Conservation (phyloP, 176 grass and related monocot genomes). For the Pontederia crassipes region DNA sequence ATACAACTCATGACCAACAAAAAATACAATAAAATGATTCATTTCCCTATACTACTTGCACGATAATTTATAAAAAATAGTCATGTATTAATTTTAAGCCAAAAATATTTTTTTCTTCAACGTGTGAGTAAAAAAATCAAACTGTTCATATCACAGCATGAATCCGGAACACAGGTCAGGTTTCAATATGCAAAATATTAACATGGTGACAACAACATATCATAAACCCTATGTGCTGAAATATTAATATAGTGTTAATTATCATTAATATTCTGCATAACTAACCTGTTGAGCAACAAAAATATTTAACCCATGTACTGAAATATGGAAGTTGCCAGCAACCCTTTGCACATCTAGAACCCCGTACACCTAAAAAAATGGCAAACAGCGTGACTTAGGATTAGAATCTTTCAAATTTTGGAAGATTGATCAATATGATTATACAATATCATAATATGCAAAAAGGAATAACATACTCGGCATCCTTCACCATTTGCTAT, state of each 20-base stretch:
- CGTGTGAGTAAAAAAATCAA: too few relatives aligned
- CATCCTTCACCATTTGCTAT: slow-evolving; percentile 91
- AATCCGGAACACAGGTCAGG: too few relatives aligned
- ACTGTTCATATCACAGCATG: too few relatives aligned
- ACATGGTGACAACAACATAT: too few relatives aligned
- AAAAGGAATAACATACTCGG: slow-evolving; percentile 37
- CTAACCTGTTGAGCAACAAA: slow-evolving; percentile 98
- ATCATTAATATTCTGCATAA: slow-evolving; percentile 20
- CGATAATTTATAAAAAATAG: too few relatives aligned
- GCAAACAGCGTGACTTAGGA: background rate
- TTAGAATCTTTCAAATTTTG: background rate
- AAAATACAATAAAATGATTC: background rate
- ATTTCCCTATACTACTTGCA: background rate
- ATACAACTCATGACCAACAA: background rate
- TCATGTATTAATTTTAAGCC: too few relatives aligned
- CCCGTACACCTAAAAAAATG: slow-evolving; percentile 72
- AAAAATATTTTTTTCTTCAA: too few relatives aligned
- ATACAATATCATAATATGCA: slow-evolving; percentile 17
- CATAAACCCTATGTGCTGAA: too few relatives aligned
- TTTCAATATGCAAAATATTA: too few relatives aligned
- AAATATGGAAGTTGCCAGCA: slow-evolving; percentile 98
- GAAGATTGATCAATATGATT: slow-evolving; percentile 9
- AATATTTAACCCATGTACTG: slow-evolving; percentile 95
- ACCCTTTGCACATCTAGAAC: slow-evolving; percentile 94
- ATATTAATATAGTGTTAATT: too few relatives aligned